Percentiles rank a stretch among this genome's conserved stretches.
These are phyloP conservation scores for Paraphoma sp. DNA, from an alignment of 2,329 filamentous ascomycete genomes.

Conservation along the genomic window DNA sequence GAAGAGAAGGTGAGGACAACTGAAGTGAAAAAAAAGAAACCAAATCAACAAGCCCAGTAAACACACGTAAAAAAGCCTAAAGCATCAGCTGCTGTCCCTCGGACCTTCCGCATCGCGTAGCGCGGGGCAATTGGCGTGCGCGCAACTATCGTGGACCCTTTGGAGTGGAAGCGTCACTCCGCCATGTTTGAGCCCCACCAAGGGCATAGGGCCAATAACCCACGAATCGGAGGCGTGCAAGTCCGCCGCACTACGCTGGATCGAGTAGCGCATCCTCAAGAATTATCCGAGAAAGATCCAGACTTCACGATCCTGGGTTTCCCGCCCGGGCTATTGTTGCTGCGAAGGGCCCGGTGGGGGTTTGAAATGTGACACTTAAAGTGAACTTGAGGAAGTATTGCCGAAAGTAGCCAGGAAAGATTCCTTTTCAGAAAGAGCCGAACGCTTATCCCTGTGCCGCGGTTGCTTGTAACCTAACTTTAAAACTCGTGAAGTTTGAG, in stretches of 20 bases:
- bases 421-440: neutral
- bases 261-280: neutral
- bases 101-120: conserved; percentile 5
- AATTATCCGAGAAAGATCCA: neutral
- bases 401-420: neutral
- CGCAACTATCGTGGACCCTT: conserved; percentile 3
- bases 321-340: neutral
- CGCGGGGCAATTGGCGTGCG: conserved; percentile 3
- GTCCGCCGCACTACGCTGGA: neutral
- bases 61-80: neutral
- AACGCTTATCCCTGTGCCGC: too few species aligned
- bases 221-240: conserved; percentile 1
- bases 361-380: neutral
- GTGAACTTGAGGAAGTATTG: neutral
- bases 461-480: too few species aligned
- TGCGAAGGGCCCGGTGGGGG: neutral
- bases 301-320: neutral
- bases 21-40: neutral
- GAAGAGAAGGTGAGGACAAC: neutral
- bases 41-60: neutral
- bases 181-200: neutral
- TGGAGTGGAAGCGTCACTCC: neutral
- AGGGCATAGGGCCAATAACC: neutral
- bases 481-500: too few species aligned
- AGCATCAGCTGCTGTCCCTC: conserved; percentile 4